Percentiles rank a stretch among this genome's conserved stretches.
Evolutionary conservation across 805 yeast genomes (phyloP).

Genomic region (Lipomyces lipofer): DNA sequence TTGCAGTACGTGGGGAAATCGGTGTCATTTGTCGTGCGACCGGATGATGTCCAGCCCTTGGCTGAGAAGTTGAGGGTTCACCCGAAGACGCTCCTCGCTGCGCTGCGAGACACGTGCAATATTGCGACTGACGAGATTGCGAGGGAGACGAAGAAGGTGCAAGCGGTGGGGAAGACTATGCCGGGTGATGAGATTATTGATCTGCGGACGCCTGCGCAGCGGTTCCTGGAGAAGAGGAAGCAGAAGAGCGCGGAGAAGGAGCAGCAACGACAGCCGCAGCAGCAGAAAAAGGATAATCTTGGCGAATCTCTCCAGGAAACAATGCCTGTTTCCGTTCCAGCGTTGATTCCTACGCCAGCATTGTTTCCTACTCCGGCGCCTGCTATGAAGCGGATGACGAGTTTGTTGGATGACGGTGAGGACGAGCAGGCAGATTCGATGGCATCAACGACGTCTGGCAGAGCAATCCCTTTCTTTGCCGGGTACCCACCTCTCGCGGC

Average conservation of each 20-base stretch:
- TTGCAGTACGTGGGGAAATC: background rate
- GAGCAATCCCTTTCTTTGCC: background rate
- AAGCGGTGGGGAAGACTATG: background rate
- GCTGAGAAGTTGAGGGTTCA: background rate
- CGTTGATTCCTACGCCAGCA: background rate
- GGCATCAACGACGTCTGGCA: too few species aligned
- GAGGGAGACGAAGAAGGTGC: background rate
- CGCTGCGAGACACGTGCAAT: background rate
- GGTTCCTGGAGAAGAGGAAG: conserved; percentile 1
- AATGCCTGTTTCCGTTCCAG: background rate
- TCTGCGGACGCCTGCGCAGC: background rate
- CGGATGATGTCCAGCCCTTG: background rate
- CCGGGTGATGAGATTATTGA: background rate
- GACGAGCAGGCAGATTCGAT: background rate
- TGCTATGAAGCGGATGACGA: background rate
- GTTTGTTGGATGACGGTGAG: background rate
- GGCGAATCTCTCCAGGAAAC: background rate
- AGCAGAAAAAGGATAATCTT: background rate
- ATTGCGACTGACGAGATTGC: background rate
- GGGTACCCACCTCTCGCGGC: background rate
- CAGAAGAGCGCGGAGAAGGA: background rate
- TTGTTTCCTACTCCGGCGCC: background rate
- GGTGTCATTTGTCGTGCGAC: background rate
- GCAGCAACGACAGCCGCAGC: background rate
- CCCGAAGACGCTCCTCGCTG: background rate